Base-by-base conservation (phyloP, 345 rosid species). In the Boechera stricta region DNA sequence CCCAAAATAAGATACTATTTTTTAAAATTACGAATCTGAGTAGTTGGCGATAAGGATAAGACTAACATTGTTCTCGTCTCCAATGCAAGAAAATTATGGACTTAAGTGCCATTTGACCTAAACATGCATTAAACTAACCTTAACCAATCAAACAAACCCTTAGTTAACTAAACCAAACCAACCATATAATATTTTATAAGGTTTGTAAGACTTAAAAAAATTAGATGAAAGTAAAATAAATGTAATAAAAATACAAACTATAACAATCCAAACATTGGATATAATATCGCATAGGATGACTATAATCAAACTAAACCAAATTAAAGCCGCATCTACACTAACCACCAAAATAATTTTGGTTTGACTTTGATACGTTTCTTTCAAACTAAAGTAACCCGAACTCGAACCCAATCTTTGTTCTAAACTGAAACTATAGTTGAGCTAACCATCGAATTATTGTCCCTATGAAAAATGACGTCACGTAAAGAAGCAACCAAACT, bases 401-500 rank as follows among this genome's bases (percentile, higher is more conserved):
- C 64, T 64, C 13, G 13, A 66, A 57, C 31, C 44, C 51, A 48
- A 58, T 28, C 44, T 28, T 2, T 52, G 57, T 52, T 28, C 1
- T 28, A 58, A 67, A 61, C 42, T 39, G 1, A 29, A 53, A 53
- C 36, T 29, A 59, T 28, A 38, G 60, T 41, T 54, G 28, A 16
- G 52, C 36, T 60, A 69, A 60, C 36, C 61, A 47, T 71, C 54
- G 24, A 57, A 71, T 38, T 57, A 65, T 58, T 58, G 73, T 41
- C 41, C 63, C 39, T n/a, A 29, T 49, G 41, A 72, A 49, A 55
- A 70, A 15, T 65, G 81, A 65, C 81, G 59, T 39, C 77, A 64
- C 48, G 21, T 64, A 77, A 64, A 64, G 72, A 77, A 64, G 31
- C 68, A 64, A 65, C 42, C n/a, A 57, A 64, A 77, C 21, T 39